These are phyloP conservation scores for Apiospora phragmitis DNA, from an alignment of 2,329 filamentous ascomycete species.

Conservation along the genomic window DNA sequence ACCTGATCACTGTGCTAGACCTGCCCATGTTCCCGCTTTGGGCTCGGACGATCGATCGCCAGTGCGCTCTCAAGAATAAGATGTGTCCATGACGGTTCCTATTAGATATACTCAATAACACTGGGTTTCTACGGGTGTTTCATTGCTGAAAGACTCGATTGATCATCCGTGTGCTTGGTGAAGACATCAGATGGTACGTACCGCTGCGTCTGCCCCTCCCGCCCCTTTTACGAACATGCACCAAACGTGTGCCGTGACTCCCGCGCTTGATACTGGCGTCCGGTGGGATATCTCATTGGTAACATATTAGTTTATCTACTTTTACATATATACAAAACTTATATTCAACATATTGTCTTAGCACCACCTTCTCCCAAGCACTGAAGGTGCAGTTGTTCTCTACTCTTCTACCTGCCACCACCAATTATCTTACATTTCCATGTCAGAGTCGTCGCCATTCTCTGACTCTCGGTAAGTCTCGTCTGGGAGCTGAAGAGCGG, in stretches of 20 bases:
- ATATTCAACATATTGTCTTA: too few species aligned
- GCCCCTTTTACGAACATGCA: neutral
- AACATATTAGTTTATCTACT: neutral
- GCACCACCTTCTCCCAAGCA: too few species aligned
- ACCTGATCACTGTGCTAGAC: neutral
- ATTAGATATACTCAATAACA: neutral
- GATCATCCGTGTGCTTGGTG: neutral
- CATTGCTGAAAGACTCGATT: neutral
- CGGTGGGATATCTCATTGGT: neutral
- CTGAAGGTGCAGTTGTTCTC: neutral
- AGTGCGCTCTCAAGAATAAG: neutral
- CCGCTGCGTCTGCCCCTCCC: neutral
- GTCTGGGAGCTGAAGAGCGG: neutral
- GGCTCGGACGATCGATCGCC: neutral
- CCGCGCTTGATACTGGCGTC: neutral
- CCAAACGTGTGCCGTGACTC: too few species aligned
- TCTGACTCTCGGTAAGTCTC: neutral
- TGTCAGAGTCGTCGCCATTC: neutral
- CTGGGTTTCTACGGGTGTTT: neutral
- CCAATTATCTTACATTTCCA: too few species aligned
- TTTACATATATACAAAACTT: neutral
- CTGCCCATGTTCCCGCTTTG: neutral
- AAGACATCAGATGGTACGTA: neutral
- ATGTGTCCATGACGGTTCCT: neutral
- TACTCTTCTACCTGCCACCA: neutral